phyloP scores from a whole-genome alignment of 108 stramenopile genomes.

The Licmophora abbreviata region DNA sequence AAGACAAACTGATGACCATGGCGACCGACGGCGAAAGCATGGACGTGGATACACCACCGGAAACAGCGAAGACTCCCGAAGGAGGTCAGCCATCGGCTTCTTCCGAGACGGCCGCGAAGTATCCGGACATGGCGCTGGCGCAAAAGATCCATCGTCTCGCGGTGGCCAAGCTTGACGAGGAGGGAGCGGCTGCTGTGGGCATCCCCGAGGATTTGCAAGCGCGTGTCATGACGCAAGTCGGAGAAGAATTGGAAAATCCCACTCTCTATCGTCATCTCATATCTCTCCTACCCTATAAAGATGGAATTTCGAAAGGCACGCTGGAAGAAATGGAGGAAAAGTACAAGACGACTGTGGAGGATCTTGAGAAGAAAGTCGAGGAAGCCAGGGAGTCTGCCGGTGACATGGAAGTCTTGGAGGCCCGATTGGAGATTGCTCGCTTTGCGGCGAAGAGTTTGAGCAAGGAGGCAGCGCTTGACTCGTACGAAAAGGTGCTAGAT shows the following conservation, averaged over 20 bases:
- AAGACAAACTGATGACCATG: not conserved
- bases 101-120: conserved; percentile 53
- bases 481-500: conserved; percentile 75
- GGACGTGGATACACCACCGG: conserved; percentile 1
- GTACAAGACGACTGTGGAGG: conserved; percentile 30
- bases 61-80: not conserved
- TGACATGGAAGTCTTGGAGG: conserved; percentile 98
- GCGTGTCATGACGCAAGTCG: conserved; percentile 37
- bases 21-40: not conserved
- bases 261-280: conserved; percentile 47
- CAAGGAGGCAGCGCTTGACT: conserved; percentile 68
- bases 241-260: conserved; percentile 60
- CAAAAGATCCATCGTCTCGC: conserved; percentile 64
- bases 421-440: conserved; percentile 74
- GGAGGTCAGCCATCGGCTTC: conserved; percentile 50
- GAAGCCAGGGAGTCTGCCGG: conserved; percentile 88
- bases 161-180: conserved; percentile 16
- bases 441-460: conserved; percentile 81
- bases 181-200: conserved; percentile 13
- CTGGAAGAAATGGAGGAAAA: conserved; percentile 33
- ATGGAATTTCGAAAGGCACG: conserved; percentile 23
- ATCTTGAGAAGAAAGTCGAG: conserved; percentile 42
- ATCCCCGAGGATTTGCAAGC: conserved; percentile 24
- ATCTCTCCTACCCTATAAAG: conserved; percentile 11
- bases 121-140: conserved; percentile 68